Evolutionary conservation across 2,329 filamentous ascomycete genomes (phyloP).

Genomic region (Xylaria sp.): DNA sequence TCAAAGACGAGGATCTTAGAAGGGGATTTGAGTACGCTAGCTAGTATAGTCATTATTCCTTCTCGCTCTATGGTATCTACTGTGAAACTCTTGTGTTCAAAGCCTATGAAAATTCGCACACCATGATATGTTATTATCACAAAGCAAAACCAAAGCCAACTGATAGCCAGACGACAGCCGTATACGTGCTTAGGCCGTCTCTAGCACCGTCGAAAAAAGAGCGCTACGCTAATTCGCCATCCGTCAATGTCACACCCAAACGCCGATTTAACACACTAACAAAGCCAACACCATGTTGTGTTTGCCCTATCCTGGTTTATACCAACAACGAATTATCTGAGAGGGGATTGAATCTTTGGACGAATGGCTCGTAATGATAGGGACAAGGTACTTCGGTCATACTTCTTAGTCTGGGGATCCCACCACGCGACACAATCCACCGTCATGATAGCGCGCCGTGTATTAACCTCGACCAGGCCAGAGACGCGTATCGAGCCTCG

Average conservation of each 20-base stretch:
- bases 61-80: conserved; percentile 23
- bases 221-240: conserved; percentile 23
- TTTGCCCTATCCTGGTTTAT: conserved; percentile 14
- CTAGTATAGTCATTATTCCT: not conserved
- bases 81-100: conserved; percentile 5
- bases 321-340: conserved; percentile 28
- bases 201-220: conserved; percentile 6
- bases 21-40: not conserved
- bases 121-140: conserved; percentile 13
- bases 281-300: conserved; percentile 18
- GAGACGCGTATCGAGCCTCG: conserved; percentile 63
- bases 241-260: conserved; percentile 23
- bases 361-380: conserved; percentile 36
- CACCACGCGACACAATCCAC: conserved; percentile 65
- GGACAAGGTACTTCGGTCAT: conserved; percentile 46
- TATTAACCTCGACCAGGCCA: conserved; percentile 64
- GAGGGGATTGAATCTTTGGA: conserved; percentile 36
- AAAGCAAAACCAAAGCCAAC: conserved; percentile 18
- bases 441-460: conserved; percentile 57
- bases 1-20: not conserved
- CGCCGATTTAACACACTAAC: conserved; percentile 29
- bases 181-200: not conserved
- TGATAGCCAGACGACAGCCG: not conserved
- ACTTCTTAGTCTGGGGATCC: conserved; percentile 64
- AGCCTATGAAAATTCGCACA: conserved; percentile 10